Base-by-base conservation (phyloP, 768 basidiomycete species). In the Leccinum uliginosum region DNA sequence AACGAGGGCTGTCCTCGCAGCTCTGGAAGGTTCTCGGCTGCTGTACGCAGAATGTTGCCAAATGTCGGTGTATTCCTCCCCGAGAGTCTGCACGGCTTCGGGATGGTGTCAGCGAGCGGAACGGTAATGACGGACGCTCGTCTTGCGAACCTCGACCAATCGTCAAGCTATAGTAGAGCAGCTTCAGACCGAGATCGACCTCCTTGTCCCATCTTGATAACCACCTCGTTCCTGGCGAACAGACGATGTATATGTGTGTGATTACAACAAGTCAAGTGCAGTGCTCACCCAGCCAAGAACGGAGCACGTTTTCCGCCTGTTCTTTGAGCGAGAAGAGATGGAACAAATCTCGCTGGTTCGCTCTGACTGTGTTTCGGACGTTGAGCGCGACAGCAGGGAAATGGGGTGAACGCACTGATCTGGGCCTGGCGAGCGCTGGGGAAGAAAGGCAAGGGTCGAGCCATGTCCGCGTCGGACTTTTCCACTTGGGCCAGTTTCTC, bases 21-120 rank as follows among this genome's bases (percentile, higher is more conserved):
- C 65, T 21, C 62, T 69, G 14, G 83, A 75, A 3, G 84, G 86
- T 21, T 78, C 62, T 30, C 68, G 55, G 19, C 67, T 62, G 1
- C 70, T 73, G 27, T 69, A 72, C 3, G 75, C 66, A 11, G 85
- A 83, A 55, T 85, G 82, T 61, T 85, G 83, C 88, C 91, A 90
- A 32, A 89, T 85, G 64, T 88, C 87, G 1, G 90, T 92, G 64
- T 94, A 94, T 67, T 94, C 92, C 70, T 94, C 92, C n/a, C 92
- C 92, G 1, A 93, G 77, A 4, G 88, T 92, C 71, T 93, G 91
- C 10, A 79, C 80, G 15, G 85, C 91, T 93, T 51, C 38, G 9
- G 10, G 38, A 53, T 19, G 44, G 58, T 35, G 55, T 60, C 49
- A 70, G 61, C 49, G 7, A 21, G 30, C 44, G 17, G 10, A 24